Evolutionary conservation across 169 alveolate species (phyloP).

Genomic region (Babesia gibsoni): DNA sequence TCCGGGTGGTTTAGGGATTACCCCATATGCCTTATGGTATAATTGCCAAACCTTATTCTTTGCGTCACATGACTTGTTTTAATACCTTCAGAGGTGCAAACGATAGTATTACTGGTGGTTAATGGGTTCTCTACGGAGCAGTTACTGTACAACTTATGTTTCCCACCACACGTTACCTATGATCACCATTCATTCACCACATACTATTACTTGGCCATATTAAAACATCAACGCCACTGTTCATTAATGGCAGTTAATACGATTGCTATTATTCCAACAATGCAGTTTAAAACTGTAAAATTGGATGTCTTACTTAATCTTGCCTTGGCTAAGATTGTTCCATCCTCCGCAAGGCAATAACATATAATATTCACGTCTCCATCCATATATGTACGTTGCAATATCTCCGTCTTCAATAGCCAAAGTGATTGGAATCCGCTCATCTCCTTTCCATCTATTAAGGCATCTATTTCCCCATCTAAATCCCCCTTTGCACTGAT

Average conservation of each 20-base stretch:
- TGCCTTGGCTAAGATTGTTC: not conserved
- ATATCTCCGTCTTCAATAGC: not conserved
- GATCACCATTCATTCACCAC: no score
- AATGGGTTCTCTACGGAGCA: no score
- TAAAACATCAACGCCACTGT: no score
- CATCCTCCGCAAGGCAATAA: not conserved
- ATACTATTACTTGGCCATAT: no score
- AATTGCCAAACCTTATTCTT: no score
- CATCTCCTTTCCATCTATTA: not conserved
- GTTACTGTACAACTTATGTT: no score
- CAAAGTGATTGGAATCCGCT: constrained; percentile 14
- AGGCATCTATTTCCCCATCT: not conserved
- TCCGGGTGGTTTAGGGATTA: constrained; percentile 26
- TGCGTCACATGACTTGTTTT: no score
- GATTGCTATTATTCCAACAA: not conserved
- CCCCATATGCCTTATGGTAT: constrained; percentile 14
- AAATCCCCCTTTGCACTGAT: not conserved
- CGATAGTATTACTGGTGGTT: no score
- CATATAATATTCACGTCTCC: not conserved
- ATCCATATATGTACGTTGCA: not conserved
- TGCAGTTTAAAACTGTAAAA: no score
- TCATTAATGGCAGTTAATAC: not conserved
- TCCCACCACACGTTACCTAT: no score
- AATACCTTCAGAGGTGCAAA: no score
- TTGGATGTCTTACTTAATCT: not conserved